These are phyloP conservation scores for Podaxis carcinomalis DNA, from an alignment of 768 basidiomycete species.

Conservation along the genomic window DNA sequence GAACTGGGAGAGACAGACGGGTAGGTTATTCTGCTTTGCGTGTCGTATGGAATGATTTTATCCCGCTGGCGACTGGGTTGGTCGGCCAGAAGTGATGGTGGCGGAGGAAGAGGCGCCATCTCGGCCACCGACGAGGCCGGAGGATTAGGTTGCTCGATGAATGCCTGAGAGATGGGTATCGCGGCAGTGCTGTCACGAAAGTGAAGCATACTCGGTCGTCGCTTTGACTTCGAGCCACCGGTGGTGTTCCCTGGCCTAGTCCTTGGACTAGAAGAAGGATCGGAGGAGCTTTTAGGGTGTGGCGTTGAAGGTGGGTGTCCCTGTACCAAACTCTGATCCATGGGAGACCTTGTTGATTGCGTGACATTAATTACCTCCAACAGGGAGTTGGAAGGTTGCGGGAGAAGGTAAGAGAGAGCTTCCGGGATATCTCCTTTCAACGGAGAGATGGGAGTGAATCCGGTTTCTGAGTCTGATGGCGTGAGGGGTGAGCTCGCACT, in stretches of 20 bases:
- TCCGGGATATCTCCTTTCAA: conserved; percentile 3
- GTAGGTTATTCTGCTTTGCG: not conserved
- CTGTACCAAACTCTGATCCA: not conserved
- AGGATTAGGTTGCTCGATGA: not conserved
- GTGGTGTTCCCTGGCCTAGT: too few relatives aligned
- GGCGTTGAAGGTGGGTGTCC: not conserved
- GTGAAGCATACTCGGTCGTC: not conserved
- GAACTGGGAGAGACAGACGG: not conserved
- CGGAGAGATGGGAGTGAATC: not conserved
- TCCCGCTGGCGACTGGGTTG: not conserved
- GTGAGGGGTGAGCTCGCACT: not conserved
- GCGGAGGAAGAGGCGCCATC: not conserved
- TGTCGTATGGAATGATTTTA: not conserved
- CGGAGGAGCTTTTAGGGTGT: not conserved
- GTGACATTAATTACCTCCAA: not conserved
- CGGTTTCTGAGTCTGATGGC: not conserved
- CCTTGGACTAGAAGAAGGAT: not conserved
- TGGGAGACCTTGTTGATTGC: not conserved
- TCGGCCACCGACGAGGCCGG: not conserved
- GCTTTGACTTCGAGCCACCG: not conserved
- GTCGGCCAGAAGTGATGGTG: not conserved
- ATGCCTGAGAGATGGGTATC: not conserved
- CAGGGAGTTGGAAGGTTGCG: not conserved
- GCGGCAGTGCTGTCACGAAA: not conserved
- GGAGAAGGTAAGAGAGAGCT: not conserved